Evolutionary conservation across 2,329 filamentous ascomycete genomes (phyloP).

Genomic region (Periconia sp.): DNA sequence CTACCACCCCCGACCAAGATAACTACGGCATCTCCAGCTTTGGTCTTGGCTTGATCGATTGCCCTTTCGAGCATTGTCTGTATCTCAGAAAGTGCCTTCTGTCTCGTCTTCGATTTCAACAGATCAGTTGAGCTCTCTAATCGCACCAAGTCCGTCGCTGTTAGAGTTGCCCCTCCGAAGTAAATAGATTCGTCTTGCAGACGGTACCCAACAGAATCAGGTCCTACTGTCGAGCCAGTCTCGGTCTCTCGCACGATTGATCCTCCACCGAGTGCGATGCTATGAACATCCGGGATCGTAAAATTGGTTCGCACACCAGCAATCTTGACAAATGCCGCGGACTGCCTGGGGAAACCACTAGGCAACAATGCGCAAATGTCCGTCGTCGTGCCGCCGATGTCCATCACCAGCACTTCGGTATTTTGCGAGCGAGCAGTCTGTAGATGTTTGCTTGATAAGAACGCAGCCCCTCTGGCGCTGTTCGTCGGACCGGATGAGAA

Average conservation of each 20-base stretch:
- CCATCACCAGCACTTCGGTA: slow-evolving; percentile 53
- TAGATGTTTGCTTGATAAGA: slow-evolving; percentile 47
- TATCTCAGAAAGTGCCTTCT: slow-evolving; percentile 32
- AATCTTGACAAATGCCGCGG: slow-evolving; percentile 62
- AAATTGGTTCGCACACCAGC: slow-evolving; percentile 60
- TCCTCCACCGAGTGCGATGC: slow-evolving; percentile 61
- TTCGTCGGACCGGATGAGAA: slow-evolving; percentile 67
- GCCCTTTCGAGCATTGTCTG: slow-evolving; percentile 53
- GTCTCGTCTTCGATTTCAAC: slow-evolving; percentile 13
- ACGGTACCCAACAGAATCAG: slow-evolving; percentile 58
- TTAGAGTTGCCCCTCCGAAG: slow-evolving; percentile 58
- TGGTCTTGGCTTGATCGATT: slow-evolving; percentile 61
- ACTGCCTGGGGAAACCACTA: slow-evolving; percentile 64
- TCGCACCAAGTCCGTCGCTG: slow-evolving; percentile 48
- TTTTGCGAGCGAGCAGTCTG: not conserved
- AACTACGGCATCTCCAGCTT: slow-evolving; percentile 54
- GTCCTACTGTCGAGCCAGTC: slow-evolving; percentile 52
- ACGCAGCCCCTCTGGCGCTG: slow-evolving; percentile 56
- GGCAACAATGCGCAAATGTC: slow-evolving; percentile 62
- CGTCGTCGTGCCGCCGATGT: slow-evolving; percentile 67
- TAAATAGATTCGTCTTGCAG: slow-evolving; percentile 52
- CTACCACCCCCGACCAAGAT: slow-evolving; percentile 62
- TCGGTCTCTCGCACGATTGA: slow-evolving; percentile 32
- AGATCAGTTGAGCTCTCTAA: slow-evolving; percentile 27
- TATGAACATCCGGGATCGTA: slow-evolving; percentile 52